Percentiles rank a stretch among this genome's conserved stretches.
Conservation (phyloP, 2,329 filamentous ascomycete genomes). For the Cladobotryum mycophilum region DNA sequence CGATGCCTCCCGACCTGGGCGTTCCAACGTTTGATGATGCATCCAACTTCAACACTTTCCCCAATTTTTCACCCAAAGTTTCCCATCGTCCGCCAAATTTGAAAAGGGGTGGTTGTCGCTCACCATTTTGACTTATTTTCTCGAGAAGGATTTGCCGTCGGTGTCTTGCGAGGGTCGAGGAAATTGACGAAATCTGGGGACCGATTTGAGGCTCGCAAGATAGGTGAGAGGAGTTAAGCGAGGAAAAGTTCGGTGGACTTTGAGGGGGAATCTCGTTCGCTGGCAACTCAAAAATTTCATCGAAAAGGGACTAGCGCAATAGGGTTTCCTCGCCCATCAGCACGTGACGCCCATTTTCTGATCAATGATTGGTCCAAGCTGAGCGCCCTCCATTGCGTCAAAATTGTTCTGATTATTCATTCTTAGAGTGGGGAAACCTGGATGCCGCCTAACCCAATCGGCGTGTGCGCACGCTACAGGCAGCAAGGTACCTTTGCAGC, state of each 20-base stretch:
- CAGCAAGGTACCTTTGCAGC: neutral
- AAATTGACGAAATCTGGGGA: slow-evolving; percentile 49
- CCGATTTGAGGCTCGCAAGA: slow-evolving; percentile 50
- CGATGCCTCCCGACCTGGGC: slow-evolving; percentile 15
- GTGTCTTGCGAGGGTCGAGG: slow-evolving; percentile 41
- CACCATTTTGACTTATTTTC: slow-evolving; percentile 64
- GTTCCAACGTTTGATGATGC: slow-evolving; percentile 10
- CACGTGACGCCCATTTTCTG: slow-evolving; percentile 28
- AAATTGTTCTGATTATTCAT: slow-evolving; percentile 10
- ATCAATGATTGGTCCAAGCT: slow-evolving; percentile 16
- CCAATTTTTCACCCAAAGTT: slow-evolving; percentile 16
- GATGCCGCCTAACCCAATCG: neutral
- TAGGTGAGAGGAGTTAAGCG: slow-evolving; percentile 40
- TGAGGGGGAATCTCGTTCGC: slow-evolving; percentile 29
- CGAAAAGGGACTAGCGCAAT: slow-evolving; percentile 31
- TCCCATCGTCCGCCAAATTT: slow-evolving; percentile 9
- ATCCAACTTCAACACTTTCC: slow-evolving; percentile 16
- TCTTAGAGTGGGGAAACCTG: slow-evolving; percentile 8
- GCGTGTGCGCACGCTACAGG: slow-evolving; percentile 9
- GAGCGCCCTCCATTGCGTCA: slow-evolving; percentile 6
- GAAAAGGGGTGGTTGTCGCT: slow-evolving; percentile 32
- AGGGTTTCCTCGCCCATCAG: slow-evolving; percentile 31
- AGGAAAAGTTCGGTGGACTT: slow-evolving; percentile 43
- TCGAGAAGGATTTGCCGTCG: slow-evolving; percentile 35
- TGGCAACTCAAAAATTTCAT: slow-evolving; percentile 33